Base-by-base conservation (phyloP, 345 rosid species). In the Citrus inodora region DNA sequence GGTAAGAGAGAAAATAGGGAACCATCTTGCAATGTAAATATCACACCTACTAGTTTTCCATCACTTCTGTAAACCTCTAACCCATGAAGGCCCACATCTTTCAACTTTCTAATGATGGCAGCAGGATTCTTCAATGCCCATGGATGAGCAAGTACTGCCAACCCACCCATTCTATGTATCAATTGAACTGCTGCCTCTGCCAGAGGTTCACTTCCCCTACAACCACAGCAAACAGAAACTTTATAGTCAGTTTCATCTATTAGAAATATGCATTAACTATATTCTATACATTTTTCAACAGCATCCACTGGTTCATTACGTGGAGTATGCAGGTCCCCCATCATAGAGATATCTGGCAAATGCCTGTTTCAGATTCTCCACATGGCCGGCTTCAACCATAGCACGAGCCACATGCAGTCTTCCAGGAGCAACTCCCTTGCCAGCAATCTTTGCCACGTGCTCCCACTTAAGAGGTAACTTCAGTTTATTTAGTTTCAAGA, bases 61-160 rank as follows among this genome's bases (percentile, higher is more conserved):
- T 94, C 97, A 46, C 95, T 90, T 86, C 97, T 90, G 76, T 87
- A 92, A 71, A 89, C 98, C 89, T 96, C 99, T 55, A 96, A 56
- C 37, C 98, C 99, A 78, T 91, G 92, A 80, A 96, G 98, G 53
- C 99, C 98, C 1, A 89, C 94, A 46, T 90, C 95, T 85, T 89
- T 90, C 86, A 96, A 81, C 77, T 82, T 85, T 83, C 86, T 81
- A 76, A 91, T 87, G 38, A 96, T 78, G 24, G 88, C 76, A 70
- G 82, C 88, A 38, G 97, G 95, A 78, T 96, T 83, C 82, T 92
- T 92, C 83, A 96, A 82, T 35, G 93, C 93, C 99, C 99, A 96
- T 17, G 99, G 99, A 89, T 96, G 99, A 83, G 98, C 99, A 35
- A 96, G 89, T 60, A 96, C 98, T n/a, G 98, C 88, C 78, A 96